phyloP scores from a whole-genome alignment of 352 stramenopile species.

The Phytopythium mirpurense region DNA sequence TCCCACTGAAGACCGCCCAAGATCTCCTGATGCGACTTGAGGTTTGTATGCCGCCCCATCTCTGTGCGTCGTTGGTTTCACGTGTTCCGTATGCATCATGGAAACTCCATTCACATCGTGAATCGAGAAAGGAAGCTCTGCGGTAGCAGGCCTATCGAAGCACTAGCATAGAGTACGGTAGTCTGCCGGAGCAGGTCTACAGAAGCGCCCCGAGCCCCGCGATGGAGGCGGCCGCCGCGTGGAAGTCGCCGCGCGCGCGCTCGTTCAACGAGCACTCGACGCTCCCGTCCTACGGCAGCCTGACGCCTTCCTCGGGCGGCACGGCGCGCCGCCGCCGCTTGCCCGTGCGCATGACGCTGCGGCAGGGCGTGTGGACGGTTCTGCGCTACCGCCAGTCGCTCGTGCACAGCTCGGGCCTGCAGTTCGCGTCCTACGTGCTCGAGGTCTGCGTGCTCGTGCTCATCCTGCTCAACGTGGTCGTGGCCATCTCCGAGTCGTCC shows the following conservation, averaged over 20 bases:
- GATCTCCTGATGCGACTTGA: not conserved
- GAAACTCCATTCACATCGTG: not conserved
- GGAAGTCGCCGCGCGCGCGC: slow-evolving; percentile 9
- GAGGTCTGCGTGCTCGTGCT: slow-evolving; percentile 46
- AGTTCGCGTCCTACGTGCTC: slow-evolving; percentile 46
- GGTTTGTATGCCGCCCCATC: not conserved
- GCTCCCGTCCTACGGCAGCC: slow-evolving; percentile 8
- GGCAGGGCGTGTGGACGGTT: slow-evolving; percentile 52
- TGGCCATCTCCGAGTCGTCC: slow-evolving; percentile 45
- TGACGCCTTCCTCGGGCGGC: slow-evolving; percentile 16
- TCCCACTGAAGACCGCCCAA: no score
- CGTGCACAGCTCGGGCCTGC: slow-evolving; percentile 32
- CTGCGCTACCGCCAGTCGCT: slow-evolving; percentile 49
- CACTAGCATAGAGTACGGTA: no score
- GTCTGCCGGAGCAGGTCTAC: no score
- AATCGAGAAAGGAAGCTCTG: no score
- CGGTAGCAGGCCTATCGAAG: no score
- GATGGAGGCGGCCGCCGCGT: slow-evolving; percentile 2
- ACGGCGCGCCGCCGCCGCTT: slow-evolving; percentile 8
- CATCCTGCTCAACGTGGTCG: slow-evolving; percentile 55
- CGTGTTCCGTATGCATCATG: no score
- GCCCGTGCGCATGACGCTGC: slow-evolving; percentile 15
- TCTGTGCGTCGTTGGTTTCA: not conserved
- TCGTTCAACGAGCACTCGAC: slow-evolving; percentile 27
- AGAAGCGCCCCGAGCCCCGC: not conserved